Conservation (phyloP, 1,284 basidiomycete genomes). For the Trametes sp. region DNA sequence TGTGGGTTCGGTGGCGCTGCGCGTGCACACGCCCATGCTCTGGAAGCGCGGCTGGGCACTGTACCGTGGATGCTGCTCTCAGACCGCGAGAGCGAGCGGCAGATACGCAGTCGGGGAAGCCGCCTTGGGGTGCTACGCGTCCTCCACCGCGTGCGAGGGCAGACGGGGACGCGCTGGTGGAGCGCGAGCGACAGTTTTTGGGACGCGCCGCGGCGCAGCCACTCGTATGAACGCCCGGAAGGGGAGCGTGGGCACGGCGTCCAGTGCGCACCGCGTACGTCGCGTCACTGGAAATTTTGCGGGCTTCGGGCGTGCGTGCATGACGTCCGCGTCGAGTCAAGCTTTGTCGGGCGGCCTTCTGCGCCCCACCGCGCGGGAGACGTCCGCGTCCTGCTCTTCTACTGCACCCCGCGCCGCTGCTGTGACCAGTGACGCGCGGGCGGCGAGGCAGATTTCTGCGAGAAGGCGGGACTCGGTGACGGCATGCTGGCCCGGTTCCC, state of each 20-base stretch:
- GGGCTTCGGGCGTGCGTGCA: neutral
- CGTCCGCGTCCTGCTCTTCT: slow-evolving; percentile 3
- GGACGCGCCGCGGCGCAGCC: slow-evolving; percentile 7
- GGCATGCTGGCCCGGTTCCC: slow-evolving; percentile 11
- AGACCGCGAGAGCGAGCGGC: slow-evolving; percentile 8
- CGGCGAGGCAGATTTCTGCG: neutral
- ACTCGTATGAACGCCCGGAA: neutral
- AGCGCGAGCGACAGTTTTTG: slow-evolving; percentile 2
- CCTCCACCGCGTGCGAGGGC: slow-evolving; percentile 29
- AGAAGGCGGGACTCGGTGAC: slow-evolving; percentile 1
- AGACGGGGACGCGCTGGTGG: neutral
- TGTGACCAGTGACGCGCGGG: slow-evolving; percentile 1
- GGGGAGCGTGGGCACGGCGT: neutral
- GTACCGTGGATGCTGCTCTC: slow-evolving; percentile 21
- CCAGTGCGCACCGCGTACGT: neutral
- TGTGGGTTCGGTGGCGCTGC: slow-evolving; percentile 20
- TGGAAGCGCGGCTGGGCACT: slow-evolving; percentile 16
- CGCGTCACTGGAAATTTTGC: slow-evolving; percentile 4
- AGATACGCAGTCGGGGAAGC: slow-evolving; percentile 6
- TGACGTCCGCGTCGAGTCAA: slow-evolving; percentile 16
- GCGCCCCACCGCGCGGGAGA: slow-evolving; percentile 13
- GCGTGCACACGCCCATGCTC: slow-evolving; percentile 19
- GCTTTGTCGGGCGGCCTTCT: neutral
- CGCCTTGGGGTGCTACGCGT: slow-evolving; percentile 14
- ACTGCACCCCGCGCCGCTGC: slow-evolving; percentile 1